These are phyloP conservation scores for Buddleja alternifolia DNA, from an alignment of 257 asterid genomes.

Conservation along the genomic window DNA sequence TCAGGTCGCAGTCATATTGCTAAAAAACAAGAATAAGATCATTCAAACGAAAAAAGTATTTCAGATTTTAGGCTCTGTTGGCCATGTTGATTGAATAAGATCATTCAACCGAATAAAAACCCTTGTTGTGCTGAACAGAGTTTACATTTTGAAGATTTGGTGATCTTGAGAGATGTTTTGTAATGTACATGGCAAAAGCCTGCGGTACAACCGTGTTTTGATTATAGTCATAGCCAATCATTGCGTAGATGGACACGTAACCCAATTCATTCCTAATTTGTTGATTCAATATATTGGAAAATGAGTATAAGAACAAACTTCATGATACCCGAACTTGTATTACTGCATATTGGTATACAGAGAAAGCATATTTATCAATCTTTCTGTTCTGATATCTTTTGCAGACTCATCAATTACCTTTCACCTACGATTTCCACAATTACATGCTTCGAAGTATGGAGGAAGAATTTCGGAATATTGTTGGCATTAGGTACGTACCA, in stretches of 20 bases:
- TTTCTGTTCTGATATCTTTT: constrained; percentile 25
- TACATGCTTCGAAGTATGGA: constrained; percentile 98
- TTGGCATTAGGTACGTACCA: constrained; percentile 74
- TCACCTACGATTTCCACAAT: constrained; percentile 86
- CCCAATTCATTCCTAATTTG: background rate
- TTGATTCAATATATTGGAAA: background rate
- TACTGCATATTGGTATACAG: background rate
- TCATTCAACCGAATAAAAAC: no score
- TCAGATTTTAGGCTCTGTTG: no score
- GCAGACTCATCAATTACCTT: constrained; percentile 91
- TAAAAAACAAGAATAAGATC: background rate
- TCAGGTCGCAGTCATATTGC: background rate
- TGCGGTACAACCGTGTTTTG: background rate
- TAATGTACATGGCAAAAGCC: no score
- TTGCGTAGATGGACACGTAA: background rate
- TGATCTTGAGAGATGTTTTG: no score
- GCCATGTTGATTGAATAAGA: no score
- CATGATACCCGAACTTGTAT: background rate
- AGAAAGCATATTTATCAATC: background rate
- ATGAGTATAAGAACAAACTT: background rate
- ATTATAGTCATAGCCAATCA: background rate
- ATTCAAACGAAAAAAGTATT: no score
- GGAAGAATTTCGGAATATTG: constrained; percentile 94
- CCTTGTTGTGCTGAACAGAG: no score
- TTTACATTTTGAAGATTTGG: no score